Evolutionary conservation across 495 filamentous ascomycete species (phyloP).

Genomic region (Tuber melanosporum): DNA sequence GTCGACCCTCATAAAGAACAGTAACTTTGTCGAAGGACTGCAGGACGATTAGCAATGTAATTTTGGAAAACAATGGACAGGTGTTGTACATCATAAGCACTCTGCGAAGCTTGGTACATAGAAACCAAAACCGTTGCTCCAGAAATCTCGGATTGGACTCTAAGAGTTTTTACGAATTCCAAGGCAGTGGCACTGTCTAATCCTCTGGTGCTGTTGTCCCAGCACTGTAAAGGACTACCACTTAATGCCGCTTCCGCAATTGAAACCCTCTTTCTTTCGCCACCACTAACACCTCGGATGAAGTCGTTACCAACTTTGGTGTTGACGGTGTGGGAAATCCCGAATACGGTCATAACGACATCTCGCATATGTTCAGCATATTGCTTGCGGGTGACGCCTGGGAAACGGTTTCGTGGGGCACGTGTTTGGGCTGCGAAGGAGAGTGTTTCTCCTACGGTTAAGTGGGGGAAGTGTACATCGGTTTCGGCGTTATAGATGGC

Average conservation of each 20-base stretch:
- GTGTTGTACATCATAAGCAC: slow-evolving; percentile 56
- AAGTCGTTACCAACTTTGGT: slow-evolving; percentile 75
- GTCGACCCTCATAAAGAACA: slow-evolving; percentile 72
- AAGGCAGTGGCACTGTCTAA: slow-evolving; percentile 73
- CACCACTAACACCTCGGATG: slow-evolving; percentile 71
- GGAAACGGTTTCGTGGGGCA: slow-evolving; percentile 56
- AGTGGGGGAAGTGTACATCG: slow-evolving; percentile 74
- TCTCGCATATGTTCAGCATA: slow-evolving; percentile 63
- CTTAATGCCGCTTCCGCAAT: slow-evolving; percentile 67
- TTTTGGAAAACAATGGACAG: neutral
- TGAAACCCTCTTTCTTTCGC: slow-evolving; percentile 76
- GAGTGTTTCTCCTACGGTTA: slow-evolving; percentile 72
- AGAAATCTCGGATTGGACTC: slow-evolving; percentile 59
- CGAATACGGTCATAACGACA: slow-evolving; percentile 73
- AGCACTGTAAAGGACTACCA: slow-evolving; percentile 65
- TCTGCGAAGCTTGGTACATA: slow-evolving; percentile 76
- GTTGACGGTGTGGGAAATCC: slow-evolving; percentile 65
- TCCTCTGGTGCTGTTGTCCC: slow-evolving; percentile 79
- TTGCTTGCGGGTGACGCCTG: slow-evolving; percentile 53
- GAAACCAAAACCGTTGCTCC: slow-evolving; percentile 65
- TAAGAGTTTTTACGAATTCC: slow-evolving; percentile 68
- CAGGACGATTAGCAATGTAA: neutral
- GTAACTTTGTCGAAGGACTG: slow-evolving; percentile 66
- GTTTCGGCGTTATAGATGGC: slow-evolving; percentile 75
- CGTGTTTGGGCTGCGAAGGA: slow-evolving; percentile 67